A percentile compares a stretch with the other conserved stretches of the same genome.
These are phyloP conservation scores for Eimeria acervulina DNA, from an alignment of 169 alveolate species.

Conservation along the genomic window DNA sequence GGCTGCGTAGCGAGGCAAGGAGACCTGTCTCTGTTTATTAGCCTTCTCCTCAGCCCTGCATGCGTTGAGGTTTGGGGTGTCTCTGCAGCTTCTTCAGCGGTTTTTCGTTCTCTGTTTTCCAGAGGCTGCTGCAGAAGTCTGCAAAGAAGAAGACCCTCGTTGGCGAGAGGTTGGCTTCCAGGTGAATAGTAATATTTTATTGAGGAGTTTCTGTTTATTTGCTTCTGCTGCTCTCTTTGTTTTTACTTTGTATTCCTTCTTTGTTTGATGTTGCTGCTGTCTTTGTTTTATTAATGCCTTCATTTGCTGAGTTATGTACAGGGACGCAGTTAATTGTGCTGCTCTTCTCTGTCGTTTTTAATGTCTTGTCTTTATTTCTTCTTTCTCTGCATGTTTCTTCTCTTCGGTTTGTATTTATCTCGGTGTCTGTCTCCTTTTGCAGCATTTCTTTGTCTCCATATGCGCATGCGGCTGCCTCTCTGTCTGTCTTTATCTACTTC, in stretches of 20 bases:
- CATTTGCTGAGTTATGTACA: no score
- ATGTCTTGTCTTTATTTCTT: not conserved
- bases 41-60: not conserved
- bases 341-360: not conserved
- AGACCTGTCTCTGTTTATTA: no score
- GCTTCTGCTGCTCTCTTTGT: not conserved
- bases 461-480: not conserved
- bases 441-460: no score
- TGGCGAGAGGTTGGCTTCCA: constrained; percentile 58
- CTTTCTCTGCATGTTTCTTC: not conserved
- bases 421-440: not conserved
- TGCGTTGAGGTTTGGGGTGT: not conserved
- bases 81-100: constrained; percentile 20
- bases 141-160: constrained; percentile 5
- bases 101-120: constrained; percentile 45
- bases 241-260: not conserved
- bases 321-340: no score
- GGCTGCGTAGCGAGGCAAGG: no score
- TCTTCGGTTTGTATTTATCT: not conserved
- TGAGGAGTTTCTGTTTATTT: not conserved
- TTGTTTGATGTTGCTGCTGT: not conserved
- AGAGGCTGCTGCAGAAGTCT: not conserved
- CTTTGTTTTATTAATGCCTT: not conserved
- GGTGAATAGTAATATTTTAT: not conserved
- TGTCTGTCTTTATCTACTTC: not conserved